Conservation (phyloP, 257 asterid genomes). For the Lycium ferocissimum region DNA sequence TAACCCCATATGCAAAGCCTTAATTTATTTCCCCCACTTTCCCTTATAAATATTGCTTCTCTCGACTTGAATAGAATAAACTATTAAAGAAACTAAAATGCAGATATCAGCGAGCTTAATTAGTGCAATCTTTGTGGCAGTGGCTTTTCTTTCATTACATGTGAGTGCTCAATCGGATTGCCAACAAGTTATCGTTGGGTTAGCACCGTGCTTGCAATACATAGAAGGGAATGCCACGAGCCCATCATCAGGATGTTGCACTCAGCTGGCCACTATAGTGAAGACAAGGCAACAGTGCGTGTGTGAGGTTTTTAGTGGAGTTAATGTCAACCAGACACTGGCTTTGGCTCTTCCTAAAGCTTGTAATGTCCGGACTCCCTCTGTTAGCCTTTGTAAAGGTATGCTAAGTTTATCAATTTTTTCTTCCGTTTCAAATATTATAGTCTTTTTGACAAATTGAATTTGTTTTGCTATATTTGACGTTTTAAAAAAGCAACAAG, state of each 20-base stretch:
- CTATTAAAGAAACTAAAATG: not conserved
- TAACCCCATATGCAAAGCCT: constrained; percentile 31
- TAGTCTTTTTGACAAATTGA: not conserved
- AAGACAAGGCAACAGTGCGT: constrained; percentile 56
- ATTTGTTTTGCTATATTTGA: not conserved
- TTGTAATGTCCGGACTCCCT: constrained; percentile 65
- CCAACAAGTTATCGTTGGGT: constrained; percentile 42
- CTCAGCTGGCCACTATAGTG: constrained; percentile 51
- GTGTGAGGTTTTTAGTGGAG: constrained; percentile 52
- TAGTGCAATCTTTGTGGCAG: constrained; percentile 28
- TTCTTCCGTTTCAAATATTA: not conserved
- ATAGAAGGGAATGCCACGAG: constrained; percentile 56
- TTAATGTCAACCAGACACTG: constrained; percentile 54
- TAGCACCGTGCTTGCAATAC: constrained; percentile 60
- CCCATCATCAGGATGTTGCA: constrained; percentile 63
- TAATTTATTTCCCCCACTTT: not conserved
- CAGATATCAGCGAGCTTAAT: not conserved
- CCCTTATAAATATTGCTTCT: constrained; percentile 30
- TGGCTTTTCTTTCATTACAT: constrained; percentile 27
- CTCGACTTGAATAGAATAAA: not conserved
- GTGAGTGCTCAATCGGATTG: constrained; percentile 54
- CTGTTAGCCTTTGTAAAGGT: constrained; percentile 56
- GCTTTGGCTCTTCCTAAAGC: constrained; percentile 57
- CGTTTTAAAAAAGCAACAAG: no score
- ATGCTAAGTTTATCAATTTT: not conserved